These are phyloP conservation scores for Xylaria sp. DNA, from an alignment of 2,329 filamentous ascomycete genomes.

Conservation along the genomic window DNA sequence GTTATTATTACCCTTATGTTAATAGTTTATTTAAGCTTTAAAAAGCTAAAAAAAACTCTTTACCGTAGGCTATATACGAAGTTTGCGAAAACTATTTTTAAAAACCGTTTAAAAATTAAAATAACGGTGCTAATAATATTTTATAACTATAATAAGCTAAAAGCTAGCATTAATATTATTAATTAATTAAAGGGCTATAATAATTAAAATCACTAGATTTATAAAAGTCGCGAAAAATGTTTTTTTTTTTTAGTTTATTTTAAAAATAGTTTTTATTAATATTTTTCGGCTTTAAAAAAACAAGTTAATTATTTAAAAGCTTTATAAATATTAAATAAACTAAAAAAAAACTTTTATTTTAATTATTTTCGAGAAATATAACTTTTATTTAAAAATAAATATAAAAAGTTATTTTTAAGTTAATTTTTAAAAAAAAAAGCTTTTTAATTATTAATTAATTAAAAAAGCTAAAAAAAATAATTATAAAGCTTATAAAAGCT, in stretches of 20 bases:
- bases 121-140: background rate
- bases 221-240: background rate
- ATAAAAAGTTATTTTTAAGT: no score
- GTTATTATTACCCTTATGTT: background rate
- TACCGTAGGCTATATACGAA: background rate
- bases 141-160: background rate
- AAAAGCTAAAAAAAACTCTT: background rate
- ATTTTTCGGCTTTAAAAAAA: background rate
- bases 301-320: background rate
- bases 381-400: no score
- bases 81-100: background rate
- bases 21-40: constrained; percentile 8
- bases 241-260: constrained; percentile 16
- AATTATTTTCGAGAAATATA: no score
- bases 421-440: no score
- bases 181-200: constrained; percentile 4
- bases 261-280: background rate
- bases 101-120: background rate
- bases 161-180: background rate
- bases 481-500: no score
- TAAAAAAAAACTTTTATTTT: no score
- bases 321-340: background rate
- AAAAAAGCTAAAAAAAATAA: no score
- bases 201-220: background rate
- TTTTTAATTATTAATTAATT: no score